Evolutionary conservation across 495 filamentous ascomycete species (phyloP).

Genomic region (Neurospora sp.): DNA sequence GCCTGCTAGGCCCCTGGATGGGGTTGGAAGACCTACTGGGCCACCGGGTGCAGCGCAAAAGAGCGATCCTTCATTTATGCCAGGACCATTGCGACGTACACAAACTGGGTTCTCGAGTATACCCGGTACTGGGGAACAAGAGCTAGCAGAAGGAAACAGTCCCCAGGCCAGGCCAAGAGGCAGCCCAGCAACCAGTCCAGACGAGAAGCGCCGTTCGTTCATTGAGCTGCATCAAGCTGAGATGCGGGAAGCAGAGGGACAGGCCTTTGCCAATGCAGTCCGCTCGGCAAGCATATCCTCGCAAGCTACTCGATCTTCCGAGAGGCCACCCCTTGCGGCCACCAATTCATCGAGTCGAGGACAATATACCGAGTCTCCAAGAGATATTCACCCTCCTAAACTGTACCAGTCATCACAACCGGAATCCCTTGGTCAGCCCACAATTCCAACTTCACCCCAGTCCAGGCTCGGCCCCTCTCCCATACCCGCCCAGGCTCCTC

Average conservation of each 20-base stretch:
- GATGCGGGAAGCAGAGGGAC: slow-evolving; percentile 64
- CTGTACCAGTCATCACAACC: not conserved
- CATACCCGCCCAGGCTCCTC: not conserved
- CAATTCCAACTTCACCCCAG: not conserved
- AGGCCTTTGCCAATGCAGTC: slow-evolving; percentile 48
- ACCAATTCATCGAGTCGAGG: not conserved
- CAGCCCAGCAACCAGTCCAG: slow-evolving; percentile 14
- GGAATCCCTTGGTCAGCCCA: not conserved
- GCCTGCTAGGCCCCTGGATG: slow-evolving; percentile 10
- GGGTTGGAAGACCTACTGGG: slow-evolving; percentile 10
- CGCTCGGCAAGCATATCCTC: slow-evolving; percentile 19
- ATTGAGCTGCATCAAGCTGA: slow-evolving; percentile 53
- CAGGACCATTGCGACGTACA: slow-evolving; percentile 30
- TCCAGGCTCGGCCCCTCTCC: not conserved
- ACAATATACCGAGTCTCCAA: slow-evolving; percentile 17
- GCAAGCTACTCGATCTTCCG: not conserved
- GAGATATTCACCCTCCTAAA: slow-evolving; percentile 3
- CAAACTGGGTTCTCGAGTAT: slow-evolving; percentile 38
- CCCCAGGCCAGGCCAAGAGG: slow-evolving; percentile 23
- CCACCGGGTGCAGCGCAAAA: slow-evolving; percentile 10
- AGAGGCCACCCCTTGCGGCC: not conserved
- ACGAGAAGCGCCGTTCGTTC: slow-evolving; percentile 38
- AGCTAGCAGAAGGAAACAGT: slow-evolving; percentile 20
- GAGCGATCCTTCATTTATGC: slow-evolving; percentile 22
- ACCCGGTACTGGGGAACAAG: slow-evolving; percentile 13